These are phyloP conservation scores for Paecilomyces sp. DNA, from an alignment of 2,329 filamentous ascomycete genomes.

Conservation along the genomic window DNA sequence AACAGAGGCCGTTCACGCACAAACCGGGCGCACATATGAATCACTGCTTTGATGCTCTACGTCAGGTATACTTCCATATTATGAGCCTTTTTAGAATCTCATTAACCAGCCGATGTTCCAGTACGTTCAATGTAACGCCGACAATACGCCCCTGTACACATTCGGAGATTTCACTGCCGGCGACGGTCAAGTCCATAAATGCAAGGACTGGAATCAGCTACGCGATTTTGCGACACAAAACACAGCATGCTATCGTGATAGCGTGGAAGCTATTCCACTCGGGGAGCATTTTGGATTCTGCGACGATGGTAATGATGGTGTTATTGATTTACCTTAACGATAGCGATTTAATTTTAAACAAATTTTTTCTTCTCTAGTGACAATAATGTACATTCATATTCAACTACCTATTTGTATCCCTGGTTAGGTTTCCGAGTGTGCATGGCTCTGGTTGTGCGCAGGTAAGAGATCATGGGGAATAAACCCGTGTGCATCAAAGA, in stretches of 20 bases:
- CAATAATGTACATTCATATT: no score
- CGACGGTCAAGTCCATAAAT: constrained; percentile 9
- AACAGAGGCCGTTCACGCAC: constrained; percentile 1
- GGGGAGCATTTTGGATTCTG: constrained; percentile 13
- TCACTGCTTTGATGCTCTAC: constrained; percentile 11
- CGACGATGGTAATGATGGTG: constrained; percentile 12
- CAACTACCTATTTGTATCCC: no score
- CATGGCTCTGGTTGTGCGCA: no score
- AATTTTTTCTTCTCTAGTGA: no score
- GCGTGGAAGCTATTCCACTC: constrained; percentile 2
- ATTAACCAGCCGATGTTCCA: not conserved
- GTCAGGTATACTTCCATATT: constrained; percentile 1
- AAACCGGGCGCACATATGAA: constrained; percentile 4
- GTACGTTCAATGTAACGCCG: constrained; percentile 9
- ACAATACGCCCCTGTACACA: constrained; percentile 8
- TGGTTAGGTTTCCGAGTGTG: no score
- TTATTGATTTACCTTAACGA: no score
- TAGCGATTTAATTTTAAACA: no score
- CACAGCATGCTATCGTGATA: constrained; percentile 20
- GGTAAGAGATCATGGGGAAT: no score
- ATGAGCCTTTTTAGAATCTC: not conserved
- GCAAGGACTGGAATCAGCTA: constrained; percentile 10
- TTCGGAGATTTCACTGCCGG: constrained; percentile 7
- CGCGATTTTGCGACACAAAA: constrained; percentile 12
- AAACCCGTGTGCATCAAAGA: no score